Base-by-base conservation (phyloP, 306 rosid species). In the Rosa multiflora region DNA sequence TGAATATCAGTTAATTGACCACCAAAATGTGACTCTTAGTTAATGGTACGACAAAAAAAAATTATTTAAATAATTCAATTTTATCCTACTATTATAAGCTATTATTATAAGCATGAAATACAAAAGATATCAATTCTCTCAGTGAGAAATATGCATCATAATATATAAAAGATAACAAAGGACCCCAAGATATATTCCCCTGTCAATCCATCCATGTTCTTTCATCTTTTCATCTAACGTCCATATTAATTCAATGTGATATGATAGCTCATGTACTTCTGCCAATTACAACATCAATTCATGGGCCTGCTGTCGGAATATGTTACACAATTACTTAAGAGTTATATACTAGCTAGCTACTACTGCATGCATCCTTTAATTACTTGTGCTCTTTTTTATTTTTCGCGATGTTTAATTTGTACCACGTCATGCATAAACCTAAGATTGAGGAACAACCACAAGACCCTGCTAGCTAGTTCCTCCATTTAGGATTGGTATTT, bases 211-310 rank as follows among this genome's bases (percentile, higher is more conserved):
- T 74, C 67, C 8, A 44, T 43, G 70, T 59, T 26, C 43, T 43
- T 75, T 75, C 56, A 42, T 14, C 17, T 40, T 55, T n/a, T 35
- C 37, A 44, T 23, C 18, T 14, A 56, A 74, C 44, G 32, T 75
- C 44, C 55, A 59, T 29, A 59, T 13, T 42, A 15, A 75, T 59
- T 59, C 9, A 56, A 75, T 59, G 40, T 43, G 70, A 59, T 23
- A 58, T 59, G 55, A 74, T 74, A 58, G 43, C 10, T 59, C 43
- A 42, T 74, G n/a, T 39, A 56, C 52, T 58, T 73, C 51, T 53
- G 52, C 52, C 77, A 73, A 51, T 29, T 72, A 18, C 29, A 51
- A 52, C 47, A 72, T 1, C 46, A 72, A 29, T 29, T 62, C 61
- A 29, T 9, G 64, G 47, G 29, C 76, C 76, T 72, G 47, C 66